Base-by-base conservation (phyloP, 1,284 basidiomycete genomes). In the Ceratobasidium sp. region DNA sequence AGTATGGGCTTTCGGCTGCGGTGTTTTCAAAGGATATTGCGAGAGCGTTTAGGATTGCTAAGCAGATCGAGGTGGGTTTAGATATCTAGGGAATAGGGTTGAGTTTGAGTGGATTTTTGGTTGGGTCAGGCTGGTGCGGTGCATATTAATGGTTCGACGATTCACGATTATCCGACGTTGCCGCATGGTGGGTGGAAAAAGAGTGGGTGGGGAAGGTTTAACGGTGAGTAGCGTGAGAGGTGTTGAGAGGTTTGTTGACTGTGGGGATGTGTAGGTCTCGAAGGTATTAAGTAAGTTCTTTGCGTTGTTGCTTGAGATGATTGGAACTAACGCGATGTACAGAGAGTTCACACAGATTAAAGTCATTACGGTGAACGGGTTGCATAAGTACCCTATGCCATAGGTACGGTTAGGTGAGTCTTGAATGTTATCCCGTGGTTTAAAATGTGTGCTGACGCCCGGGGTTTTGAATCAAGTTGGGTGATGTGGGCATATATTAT, bases 1-100 rank as follows among this genome's bases (percentile, higher is more conserved):
- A 83, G 10, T 85, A 83, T 73, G 84, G 84, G 16, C 80, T 86
- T 0, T 81, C 82, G 0, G 85, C 85, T 0, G 80, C 81, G 18
- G 81, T 86, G 23, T 86, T 84, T 81, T 82, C 83, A 1, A 60
- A 66, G 5, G 83, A 86, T 80, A 62, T 81, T 8, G 79, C 69
- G n/a, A 79, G 81, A 14, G 85, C 83, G 20, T 78, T 83, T 35
- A 73, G 80, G 7, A 80, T 86, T 35, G 85, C 85, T 4, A 78
- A 81, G 16, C 73, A 81, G 5, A 81, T 86, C 46, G 77, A 79
- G 57, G 57, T 46, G 20, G 27, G 67, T 48, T 30, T 30, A 30
- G 27, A 30, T 30, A 30, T 30, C 27, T 30, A 30, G 27, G 27
- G 27, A 30, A 30, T 30, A 30, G 27, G 27, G 27, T 30, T 30